These are phyloP conservation scores for Corchorus capsularis DNA, from an alignment of 345 rosid species.

Conservation along the genomic window DNA sequence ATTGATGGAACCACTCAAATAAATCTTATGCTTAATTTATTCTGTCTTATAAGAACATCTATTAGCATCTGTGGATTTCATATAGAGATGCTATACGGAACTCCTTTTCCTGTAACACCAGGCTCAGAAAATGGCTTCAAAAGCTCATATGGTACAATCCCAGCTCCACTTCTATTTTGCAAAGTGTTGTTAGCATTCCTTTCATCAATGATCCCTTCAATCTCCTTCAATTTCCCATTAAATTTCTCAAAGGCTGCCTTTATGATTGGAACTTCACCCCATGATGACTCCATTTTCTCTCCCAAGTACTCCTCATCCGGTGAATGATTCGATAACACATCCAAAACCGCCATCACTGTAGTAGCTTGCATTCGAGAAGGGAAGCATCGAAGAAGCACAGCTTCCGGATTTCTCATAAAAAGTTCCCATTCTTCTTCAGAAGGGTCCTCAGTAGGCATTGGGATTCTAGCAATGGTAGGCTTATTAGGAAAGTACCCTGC, in stretches of 20 bases:
- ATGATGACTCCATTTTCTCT: conserved; percentile 29
- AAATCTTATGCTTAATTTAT: too few relatives aligned
- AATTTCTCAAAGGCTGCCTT: conserved; percentile 44
- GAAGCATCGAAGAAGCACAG: conserved; percentile 32
- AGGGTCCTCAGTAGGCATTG: conserved; percentile 52
- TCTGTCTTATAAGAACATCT: too few relatives aligned
- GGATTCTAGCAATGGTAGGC: conserved; percentile 44
- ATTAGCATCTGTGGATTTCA: not conserved
- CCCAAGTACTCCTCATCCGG: conserved; percentile 58
- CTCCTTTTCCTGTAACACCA: conserved; percentile 56
- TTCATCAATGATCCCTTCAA: conserved; percentile 37
- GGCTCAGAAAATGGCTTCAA: conserved; percentile 48
- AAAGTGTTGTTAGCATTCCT: conserved; percentile 31
- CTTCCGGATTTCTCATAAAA: conserved; percentile 40
- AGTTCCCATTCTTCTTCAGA: conserved; percentile 31
- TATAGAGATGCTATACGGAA: conserved; percentile 52
- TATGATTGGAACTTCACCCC: conserved; percentile 31
- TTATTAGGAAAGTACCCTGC: conserved; percentile 53
- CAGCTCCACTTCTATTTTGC: conserved; percentile 49
- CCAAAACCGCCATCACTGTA: conserved; percentile 40
- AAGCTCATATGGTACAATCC: conserved; percentile 43
- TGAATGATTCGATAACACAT: conserved; percentile 44
- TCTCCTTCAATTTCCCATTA: conserved; percentile 34
- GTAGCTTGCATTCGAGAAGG: conserved; percentile 61
- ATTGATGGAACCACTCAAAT: too few relatives aligned